A percentile compares a stretch with the other conserved stretches of the same genome.
Conservation (phyloP, 2,329 filamentous ascomycete genomes). For the Trichothecium roseum region DNA sequence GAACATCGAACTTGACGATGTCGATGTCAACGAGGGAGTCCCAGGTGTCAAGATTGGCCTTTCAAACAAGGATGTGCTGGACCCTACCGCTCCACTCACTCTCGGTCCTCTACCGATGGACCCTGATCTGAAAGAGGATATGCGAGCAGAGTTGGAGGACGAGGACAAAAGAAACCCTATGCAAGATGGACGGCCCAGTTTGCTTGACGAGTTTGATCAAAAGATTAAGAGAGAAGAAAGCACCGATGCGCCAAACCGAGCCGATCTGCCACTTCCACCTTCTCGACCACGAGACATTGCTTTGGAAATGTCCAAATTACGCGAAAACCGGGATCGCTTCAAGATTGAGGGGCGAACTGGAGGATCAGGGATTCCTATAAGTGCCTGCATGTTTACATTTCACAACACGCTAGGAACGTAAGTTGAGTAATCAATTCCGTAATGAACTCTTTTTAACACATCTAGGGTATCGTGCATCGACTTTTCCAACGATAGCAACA, state of each 20-base stretch:
- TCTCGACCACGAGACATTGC: constrained; percentile 83
- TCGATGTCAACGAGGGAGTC: constrained; percentile 55
- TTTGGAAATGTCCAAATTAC: constrained; percentile 88
- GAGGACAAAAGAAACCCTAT: constrained; percentile 73
- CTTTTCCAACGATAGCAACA: constrained; percentile 81
- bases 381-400: constrained; percentile 95
- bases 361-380: constrained; percentile 72
- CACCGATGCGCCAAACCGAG: constrained; percentile 67
- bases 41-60: constrained; percentile 52
- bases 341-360: constrained; percentile 76
- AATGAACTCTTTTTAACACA: neutral
- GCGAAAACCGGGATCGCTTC: constrained; percentile 86
- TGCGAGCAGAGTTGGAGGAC: constrained; percentile 77
- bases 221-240: constrained; percentile 85
- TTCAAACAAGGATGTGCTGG: constrained; percentile 49
- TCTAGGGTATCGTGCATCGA: constrained; percentile 80
- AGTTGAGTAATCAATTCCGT: constrained; percentile 16
- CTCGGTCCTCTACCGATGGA: constrained; percentile 82
- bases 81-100: constrained; percentile 49
- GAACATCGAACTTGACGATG: constrained; percentile 51
- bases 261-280: constrained; percentile 76
- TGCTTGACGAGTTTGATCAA: constrained; percentile 81
- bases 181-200: constrained; percentile 54
- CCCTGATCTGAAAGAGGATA: constrained; percentile 67
- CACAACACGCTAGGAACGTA: constrained; percentile 91